Conservation (phyloP, 371 early-diverging fungal species). For the Syncephalastrum contaminatum region DNA sequence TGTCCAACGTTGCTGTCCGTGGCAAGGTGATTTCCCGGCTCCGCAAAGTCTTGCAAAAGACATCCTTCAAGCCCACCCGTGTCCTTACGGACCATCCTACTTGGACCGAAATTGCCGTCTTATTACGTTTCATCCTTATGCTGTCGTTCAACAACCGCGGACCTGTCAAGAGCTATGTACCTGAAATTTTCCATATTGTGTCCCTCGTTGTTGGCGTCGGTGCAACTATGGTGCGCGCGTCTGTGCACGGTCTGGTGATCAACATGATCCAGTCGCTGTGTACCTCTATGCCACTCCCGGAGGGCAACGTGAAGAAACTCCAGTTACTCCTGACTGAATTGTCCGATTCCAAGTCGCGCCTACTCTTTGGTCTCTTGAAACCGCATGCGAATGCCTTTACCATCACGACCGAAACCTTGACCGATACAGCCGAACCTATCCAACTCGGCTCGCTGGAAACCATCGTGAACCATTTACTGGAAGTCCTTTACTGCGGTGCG, state of each 20-base stretch:
- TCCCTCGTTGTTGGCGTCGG: conserved; percentile 84
- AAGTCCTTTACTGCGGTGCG: conserved; percentile 77
- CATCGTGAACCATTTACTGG: conserved; percentile 77
- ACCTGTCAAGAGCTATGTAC: conserved; percentile 72
- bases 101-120: conserved; percentile 87
- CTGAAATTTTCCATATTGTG: conserved; percentile 86
- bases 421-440: conserved; percentile 69
- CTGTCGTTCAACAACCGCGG: conserved; percentile 86
- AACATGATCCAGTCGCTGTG: conserved; percentile 89
- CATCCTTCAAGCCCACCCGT: conserved; percentile 72
- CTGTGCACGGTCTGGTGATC: conserved; percentile 90
- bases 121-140: conserved; percentile 85
- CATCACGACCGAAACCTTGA: conserved; percentile 60
- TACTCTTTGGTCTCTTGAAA: conserved; percentile 80
- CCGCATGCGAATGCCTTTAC: conserved; percentile 72
- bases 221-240: conserved; percentile 78
- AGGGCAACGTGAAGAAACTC: conserved; percentile 61
- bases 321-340: conserved; percentile 64
- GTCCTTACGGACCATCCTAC: conserved; percentile 77
- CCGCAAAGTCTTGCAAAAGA: conserved; percentile 72
- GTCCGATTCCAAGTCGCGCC: conserved; percentile 74
- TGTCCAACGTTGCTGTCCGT: conserved; percentile 80
- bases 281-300: conserved; percentile 70
- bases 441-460: conserved; percentile 75
- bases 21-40: conserved; percentile 80